These are phyloP conservation scores for Crataegus laevigata DNA, from an alignment of 306 rosid species.

Conservation along the genomic window DNA sequence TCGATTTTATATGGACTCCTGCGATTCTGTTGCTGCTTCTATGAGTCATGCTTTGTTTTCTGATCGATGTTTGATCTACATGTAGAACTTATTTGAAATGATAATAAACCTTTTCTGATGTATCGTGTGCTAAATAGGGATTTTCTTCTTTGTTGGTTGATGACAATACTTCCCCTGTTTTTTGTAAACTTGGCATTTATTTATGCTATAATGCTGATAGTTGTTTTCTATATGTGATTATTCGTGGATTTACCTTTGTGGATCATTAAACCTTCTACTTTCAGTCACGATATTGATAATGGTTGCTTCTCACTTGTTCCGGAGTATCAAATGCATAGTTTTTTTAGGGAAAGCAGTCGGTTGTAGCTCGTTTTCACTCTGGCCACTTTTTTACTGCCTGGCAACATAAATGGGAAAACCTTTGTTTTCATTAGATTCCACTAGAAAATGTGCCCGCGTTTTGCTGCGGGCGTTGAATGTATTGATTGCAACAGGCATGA, in stretches of 20 bases:
- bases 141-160: slow-evolving; percentile 16
- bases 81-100: no score
- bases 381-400: not conserved
- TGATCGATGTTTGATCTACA: no score
- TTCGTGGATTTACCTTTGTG: not conserved
- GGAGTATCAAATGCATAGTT: not conserved
- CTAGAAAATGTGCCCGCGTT: no score
- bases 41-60: no score
- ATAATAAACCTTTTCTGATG: no score
- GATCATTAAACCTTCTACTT: not conserved
- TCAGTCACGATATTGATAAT: not conserved
- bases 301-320: not conserved
- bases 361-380: not conserved
- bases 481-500: no score
- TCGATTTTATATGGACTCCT: slow-evolving; percentile 78
- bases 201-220: not conserved
- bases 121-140: no score
- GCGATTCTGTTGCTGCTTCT: slow-evolving; percentile 72
- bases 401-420: no score
- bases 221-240: not conserved
- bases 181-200: not conserved
- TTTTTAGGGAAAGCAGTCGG: not conserved
- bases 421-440: no score
- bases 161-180: slow-evolving; percentile 3
- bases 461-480: no score